A percentile compares a stretch with the other conserved stretches of the same genome.
Conservation (phyloP, 1,139 yeast species). For the Eremothecium coryli region DNA sequence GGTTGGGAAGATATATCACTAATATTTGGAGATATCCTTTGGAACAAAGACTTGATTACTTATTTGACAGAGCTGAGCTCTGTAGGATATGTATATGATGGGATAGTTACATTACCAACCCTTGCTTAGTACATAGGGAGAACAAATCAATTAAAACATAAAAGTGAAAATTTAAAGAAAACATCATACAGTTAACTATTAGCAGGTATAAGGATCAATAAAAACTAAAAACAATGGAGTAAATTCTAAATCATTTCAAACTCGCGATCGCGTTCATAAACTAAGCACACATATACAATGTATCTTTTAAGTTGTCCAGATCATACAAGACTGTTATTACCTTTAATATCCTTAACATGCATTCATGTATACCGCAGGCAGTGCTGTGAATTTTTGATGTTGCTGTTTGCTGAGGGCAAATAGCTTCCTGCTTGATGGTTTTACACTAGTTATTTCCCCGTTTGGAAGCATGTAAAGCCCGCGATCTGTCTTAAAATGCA, state of each 20-base stretch:
- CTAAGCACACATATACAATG: too few relatives aligned
- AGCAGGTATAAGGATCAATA: too few relatives aligned
- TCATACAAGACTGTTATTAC: too few relatives aligned
- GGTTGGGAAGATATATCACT: not conserved
- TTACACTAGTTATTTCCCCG: conserved; percentile 14
- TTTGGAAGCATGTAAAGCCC: conserved; percentile 18
- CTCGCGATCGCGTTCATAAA: too few relatives aligned
- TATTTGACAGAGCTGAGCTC: conserved; percentile 1
- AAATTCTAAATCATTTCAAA: too few relatives aligned
- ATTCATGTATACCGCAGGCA: not conserved
- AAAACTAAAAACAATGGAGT: too few relatives aligned
- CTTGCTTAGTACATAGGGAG: too few relatives aligned
- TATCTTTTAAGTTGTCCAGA: too few relatives aligned
- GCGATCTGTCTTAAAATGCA: conserved; percentile 36
- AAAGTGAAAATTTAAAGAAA: too few relatives aligned
- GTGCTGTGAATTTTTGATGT: conserved; percentile 3
- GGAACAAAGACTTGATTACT: conserved; percentile 1
- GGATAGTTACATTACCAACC: not conserved
- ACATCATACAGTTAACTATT: too few relatives aligned
- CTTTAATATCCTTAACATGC: not conserved
- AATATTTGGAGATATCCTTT: not conserved
- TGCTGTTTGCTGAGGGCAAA: not conserved
- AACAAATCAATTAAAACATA: too few relatives aligned
- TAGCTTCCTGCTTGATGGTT: conserved; percentile 10
- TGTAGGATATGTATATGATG: not conserved